Conservation (phyloP, 2,329 filamentous ascomycete species). For the Eutypella sp. region DNA sequence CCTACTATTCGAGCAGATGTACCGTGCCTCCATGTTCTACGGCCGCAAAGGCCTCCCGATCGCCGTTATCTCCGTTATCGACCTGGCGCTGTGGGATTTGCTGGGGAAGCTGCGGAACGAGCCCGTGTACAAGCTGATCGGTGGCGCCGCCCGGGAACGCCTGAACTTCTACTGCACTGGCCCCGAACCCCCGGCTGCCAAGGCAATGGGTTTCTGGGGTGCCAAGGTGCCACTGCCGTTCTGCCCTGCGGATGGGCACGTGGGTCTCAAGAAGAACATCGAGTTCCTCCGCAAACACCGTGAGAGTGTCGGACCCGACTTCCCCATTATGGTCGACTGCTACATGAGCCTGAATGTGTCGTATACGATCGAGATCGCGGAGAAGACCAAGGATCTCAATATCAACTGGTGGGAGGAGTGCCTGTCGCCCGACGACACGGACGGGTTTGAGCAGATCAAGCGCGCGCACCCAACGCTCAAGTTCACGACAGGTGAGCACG, state of each 20-base stretch:
- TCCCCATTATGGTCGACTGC: constrained; percentile 91
- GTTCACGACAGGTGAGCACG: constrained; percentile 94
- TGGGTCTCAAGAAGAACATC: constrained; percentile 80
- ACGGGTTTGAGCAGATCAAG: constrained; percentile 87
- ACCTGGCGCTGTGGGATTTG: constrained; percentile 88
- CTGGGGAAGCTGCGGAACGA: constrained; percentile 87
- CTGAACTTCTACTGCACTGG: constrained; percentile 94
- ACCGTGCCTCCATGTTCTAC: constrained; percentile 93
- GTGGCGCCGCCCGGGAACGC: constrained; percentile 77
- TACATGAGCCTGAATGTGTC: constrained; percentile 94
- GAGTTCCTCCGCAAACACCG: constrained; percentile 83
- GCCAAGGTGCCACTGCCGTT: constrained; percentile 88
- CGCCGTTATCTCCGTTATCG: constrained; percentile 90
- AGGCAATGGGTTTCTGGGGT: constrained; percentile 83
- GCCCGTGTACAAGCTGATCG: constrained; percentile 91
- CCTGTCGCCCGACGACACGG: constrained; percentile 83
- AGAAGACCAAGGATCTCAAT: constrained; percentile 74
- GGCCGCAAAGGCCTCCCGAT: constrained; percentile 86
- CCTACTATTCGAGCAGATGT: constrained; percentile 93
- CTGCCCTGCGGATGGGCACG: constrained; percentile 80
- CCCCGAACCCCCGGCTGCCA: constrained; percentile 74
- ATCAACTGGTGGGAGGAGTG: constrained; percentile 99
- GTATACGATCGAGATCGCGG: constrained; percentile 88
- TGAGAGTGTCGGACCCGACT: constrained; percentile 80
- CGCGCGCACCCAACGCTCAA: constrained; percentile 83